phyloP scores from a whole-genome alignment of 345 rosid genomes.

The Citropsis articulata region DNA sequence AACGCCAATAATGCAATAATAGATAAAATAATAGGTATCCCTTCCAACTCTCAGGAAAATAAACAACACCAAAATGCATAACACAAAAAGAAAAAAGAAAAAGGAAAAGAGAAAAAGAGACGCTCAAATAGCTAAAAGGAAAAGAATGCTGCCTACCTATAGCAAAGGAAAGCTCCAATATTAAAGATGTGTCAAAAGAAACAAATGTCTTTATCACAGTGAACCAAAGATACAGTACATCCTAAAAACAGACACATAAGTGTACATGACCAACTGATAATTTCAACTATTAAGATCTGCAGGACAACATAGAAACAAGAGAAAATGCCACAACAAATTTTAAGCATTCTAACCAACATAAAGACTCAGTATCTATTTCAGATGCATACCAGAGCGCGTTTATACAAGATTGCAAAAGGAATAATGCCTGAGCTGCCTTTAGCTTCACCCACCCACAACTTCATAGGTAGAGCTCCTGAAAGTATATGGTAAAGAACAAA shows the following conservation, averaged over 20 bases:
- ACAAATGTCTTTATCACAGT: neutral
- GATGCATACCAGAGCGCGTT: conserved; percentile 46
- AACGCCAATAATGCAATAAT: neutral
- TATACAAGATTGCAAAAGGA: conserved; percentile 69
- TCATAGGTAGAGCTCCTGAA: conserved; percentile 52
- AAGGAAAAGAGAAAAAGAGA: neutral
- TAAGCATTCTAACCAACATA: neutral
- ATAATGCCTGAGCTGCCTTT: conserved; percentile 37
- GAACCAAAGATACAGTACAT: neutral
- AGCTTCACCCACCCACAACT: conserved; percentile 73
- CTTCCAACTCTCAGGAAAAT: neutral
- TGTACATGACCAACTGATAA: neutral
- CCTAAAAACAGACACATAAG: neutral
- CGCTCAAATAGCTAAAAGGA: neutral
- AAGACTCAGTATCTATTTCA: conserved; percentile 3
- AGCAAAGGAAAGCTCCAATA: neutral
- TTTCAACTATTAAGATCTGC: neutral
- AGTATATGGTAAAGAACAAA: conserved; percentile 15
- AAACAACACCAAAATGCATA: neutral
- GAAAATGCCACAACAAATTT: conserved; percentile 1
- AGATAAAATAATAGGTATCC: neutral
- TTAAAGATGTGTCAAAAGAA: neutral
- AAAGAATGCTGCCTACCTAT: neutral
- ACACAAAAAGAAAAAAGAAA: neutral
- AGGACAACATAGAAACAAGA: neutral